These are phyloP conservation scores for Cladosporium sp. DNA, from an alignment of 2,329 filamentous ascomycete genomes.

Conservation along the genomic window DNA sequence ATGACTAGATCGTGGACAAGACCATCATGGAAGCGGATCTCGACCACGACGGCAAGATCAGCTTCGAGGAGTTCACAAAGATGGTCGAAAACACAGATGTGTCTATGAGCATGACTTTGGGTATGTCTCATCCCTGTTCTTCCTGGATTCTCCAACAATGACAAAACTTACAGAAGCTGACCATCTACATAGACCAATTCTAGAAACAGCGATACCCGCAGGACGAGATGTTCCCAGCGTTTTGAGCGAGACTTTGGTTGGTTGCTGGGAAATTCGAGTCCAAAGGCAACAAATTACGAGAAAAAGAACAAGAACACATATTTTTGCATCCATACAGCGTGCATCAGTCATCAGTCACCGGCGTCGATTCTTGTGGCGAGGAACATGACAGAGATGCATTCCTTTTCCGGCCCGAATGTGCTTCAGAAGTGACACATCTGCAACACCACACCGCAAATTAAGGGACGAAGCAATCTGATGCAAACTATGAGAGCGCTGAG, in stretches of 20 bases:
- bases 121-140: constrained; percentile 41
- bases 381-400: background rate
- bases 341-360: background rate
- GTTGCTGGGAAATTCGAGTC: background rate
- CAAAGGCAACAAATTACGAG: constrained; percentile 1
- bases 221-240: constrained; percentile 9
- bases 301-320: constrained; percentile 8
- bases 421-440: background rate
- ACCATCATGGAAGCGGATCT: constrained; percentile 99
- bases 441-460: background rate
- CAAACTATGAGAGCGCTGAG: background rate
- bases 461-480: background rate
- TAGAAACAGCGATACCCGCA: constrained; percentile 16
- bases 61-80: constrained; percentile 97
- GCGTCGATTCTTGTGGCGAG: background rate
- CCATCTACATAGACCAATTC: constrained; percentile 14
- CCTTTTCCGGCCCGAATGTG: too few species aligned
- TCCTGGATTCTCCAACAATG: background rate
- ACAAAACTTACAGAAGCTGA: background rate
- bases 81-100: constrained; percentile 95
- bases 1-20: constrained; percentile 90
- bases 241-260: background rate
- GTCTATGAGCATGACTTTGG: constrained; percentile 67
- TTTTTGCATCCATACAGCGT: constrained; percentile 15
- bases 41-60: constrained; percentile 95